phyloP scores from a whole-genome alignment of 495 filamentous ascomycete species.

The Chaetomidium leptoderma region DNA sequence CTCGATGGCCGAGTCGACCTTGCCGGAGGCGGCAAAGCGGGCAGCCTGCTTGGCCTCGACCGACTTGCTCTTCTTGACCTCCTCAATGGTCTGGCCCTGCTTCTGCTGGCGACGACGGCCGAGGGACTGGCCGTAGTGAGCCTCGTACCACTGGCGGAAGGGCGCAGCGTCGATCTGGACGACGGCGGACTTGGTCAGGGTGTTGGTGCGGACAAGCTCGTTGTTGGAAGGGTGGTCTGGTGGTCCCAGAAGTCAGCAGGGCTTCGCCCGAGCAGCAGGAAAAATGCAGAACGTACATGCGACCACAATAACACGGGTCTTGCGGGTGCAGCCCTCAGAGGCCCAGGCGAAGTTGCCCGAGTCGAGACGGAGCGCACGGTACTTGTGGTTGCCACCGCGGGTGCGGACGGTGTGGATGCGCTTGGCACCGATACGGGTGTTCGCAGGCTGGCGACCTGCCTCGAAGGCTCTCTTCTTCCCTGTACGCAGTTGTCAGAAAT shows the following conservation, averaged over 20 bases:
- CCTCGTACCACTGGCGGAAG: constrained; percentile 99
- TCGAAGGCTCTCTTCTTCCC: constrained; percentile 94
- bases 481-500: constrained; percentile 39
- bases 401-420: constrained; percentile 98
- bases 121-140: constrained; percentile 88
- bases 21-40: constrained; percentile 72
- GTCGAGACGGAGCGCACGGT: constrained; percentile 98
- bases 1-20: constrained; percentile 89
- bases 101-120: constrained; percentile 89
- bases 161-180: constrained; percentile 98
- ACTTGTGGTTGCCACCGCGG: constrained; percentile 98
- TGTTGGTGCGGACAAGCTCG: constrained; percentile 99
- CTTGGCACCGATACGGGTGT: constrained; percentile 98
- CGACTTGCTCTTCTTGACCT: constrained; percentile 81
- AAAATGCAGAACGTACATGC: constrained; percentile 47
- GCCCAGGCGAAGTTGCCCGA: constrained; percentile 99
- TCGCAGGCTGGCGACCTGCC: constrained; percentile 97
- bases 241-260: constrained; percentile 8
- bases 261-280: not conserved
- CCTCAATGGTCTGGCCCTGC: constrained; percentile 57
- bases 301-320: constrained; percentile 97
- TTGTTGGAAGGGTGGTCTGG: constrained; percentile 96
- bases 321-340: constrained; percentile 93
- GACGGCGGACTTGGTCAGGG: constrained; percentile 95
- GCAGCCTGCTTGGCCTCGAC: constrained; percentile 94